Evolutionary conservation across 345 rosid species (phyloP), one percentile per base, ranked within the genome.

Genomic region (Geranium rotundifolium): DNA sequence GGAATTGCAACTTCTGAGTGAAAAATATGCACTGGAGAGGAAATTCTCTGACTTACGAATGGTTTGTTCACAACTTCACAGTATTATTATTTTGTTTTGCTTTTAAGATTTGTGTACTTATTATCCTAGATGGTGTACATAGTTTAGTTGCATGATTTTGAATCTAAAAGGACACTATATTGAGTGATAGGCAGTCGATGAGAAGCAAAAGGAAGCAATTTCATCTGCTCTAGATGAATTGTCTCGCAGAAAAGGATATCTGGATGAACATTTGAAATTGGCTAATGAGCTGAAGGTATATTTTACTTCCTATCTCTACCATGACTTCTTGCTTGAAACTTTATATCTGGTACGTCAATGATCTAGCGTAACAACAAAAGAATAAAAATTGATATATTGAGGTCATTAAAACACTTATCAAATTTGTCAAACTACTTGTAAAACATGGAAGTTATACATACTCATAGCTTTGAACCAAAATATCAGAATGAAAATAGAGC

Each of bases 21-120:
- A 93, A 66, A 88, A 86, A 71, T 86, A 76, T 75, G 77, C 79
- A 3, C 67, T 85, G 70, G 99, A 93, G 78, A 86, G 88, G 82
- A 88, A 83, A 76, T 77, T 86, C 65, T 81, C 99, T n/a, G 96
- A 93, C 69, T 81, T 93, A 59, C 77, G 96, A 71, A 81, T 88
- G 96, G 99, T 92, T 71, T 62, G 89, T 85, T 31, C 37, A 31
- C 52, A 4, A n/a, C n/a, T 52, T 30, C 69, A 60, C 50, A 10
- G 50, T 18, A 76, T 27, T 62, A n/a, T 60, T 61, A 12, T 52
- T 13, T 15, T 65, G 46, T 54, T 68, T 67, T 78, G 60, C 31
- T 60, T 18, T 65, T 46, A 18, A 31, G 3, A 31, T 31, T 31
- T 31, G 3, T 31, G 37, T 31, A 31, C 37, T 31, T 31, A 31